phyloP scores from a whole-genome alignment of 1,284 basidiomycete genomes.

The Abortiporus biennis region DNA sequence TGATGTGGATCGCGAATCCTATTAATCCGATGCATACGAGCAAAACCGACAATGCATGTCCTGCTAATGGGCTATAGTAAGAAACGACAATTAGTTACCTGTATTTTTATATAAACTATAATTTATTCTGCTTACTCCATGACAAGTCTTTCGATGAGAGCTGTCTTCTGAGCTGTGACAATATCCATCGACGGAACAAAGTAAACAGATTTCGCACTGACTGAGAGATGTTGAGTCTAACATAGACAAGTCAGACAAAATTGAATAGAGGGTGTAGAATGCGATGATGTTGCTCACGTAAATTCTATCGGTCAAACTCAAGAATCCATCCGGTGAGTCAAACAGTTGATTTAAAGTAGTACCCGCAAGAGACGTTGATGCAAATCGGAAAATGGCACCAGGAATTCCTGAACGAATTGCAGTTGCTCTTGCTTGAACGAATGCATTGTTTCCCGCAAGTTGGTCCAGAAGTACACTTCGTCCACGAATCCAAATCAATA shows the following conservation, averaged over 20 bases:
- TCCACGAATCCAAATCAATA: slow-evolving; percentile 2
- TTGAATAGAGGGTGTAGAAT: not conserved
- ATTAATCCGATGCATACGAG: slow-evolving; percentile 40
- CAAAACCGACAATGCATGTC: slow-evolving; percentile 39
- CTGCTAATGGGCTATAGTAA: slow-evolving; percentile 39
- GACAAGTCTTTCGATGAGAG: slow-evolving; percentile 39
- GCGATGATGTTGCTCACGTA: slow-evolving; percentile 37
- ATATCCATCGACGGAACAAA: slow-evolving; percentile 36
- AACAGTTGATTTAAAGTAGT: slow-evolving; percentile 38
- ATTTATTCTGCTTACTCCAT: slow-evolving; percentile 43
- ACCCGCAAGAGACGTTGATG: slow-evolving; percentile 32
- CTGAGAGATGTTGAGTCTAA: slow-evolving; percentile 47
- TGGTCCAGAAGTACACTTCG: slow-evolving; percentile 40
- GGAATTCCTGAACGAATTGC: slow-evolving; percentile 43
- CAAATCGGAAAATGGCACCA: slow-evolving; percentile 48
- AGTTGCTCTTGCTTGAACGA: slow-evolving; percentile 41
- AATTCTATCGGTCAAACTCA: slow-evolving; percentile 38
- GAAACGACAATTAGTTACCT: not conserved
- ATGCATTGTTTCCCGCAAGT: slow-evolving; percentile 25
- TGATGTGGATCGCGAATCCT: slow-evolving; percentile 39
- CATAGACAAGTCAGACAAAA: slow-evolving; percentile 4
- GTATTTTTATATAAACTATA: slow-evolving; percentile 1
- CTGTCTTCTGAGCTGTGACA: slow-evolving; percentile 31
- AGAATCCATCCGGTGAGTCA: slow-evolving; percentile 40
- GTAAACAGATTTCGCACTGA: slow-evolving; percentile 49